phyloP scores from a whole-genome alignment of 495 filamentous ascomycete species.

The Neurospora tetrasperma region DNA sequence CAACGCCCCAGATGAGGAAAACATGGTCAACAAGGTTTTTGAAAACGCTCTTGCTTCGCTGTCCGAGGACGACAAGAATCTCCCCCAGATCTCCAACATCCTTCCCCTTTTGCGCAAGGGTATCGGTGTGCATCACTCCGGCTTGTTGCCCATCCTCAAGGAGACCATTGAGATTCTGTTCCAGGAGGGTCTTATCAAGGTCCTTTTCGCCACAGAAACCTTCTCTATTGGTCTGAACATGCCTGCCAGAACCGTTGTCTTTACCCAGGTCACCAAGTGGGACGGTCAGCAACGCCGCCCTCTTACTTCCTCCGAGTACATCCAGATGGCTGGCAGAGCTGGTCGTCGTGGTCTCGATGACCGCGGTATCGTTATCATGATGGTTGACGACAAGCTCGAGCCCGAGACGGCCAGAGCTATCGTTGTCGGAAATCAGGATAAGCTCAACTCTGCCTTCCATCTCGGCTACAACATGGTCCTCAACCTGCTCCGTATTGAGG shows the following conservation, averaged over 20 bases:
- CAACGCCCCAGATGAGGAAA: slow-evolving; percentile 93
- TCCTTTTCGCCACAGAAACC: slow-evolving; percentile 93
- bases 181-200: slow-evolving; percentile 96
- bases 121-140: slow-evolving; percentile 95
- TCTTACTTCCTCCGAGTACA: slow-evolving; percentile 90
- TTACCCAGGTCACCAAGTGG: slow-evolving; percentile 90
- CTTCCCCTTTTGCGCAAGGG: slow-evolving; percentile 81
- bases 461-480: slow-evolving; percentile 99
- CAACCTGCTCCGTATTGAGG: slow-evolving; percentile 90
- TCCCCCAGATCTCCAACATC: slow-evolving; percentile 87
- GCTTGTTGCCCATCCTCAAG: slow-evolving; percentile 89
- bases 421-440: slow-evolving; percentile 91
- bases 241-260: slow-evolving; percentile 97
- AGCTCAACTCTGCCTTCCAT: slow-evolving; percentile 94
- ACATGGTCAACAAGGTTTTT: slow-evolving; percentile 90
- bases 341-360: slow-evolving; percentile 96
- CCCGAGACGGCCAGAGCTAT: slow-evolving; percentile 88
- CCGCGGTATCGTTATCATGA: slow-evolving; percentile 98
- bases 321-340: slow-evolving; percentile 96
- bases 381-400: slow-evolving; percentile 95
- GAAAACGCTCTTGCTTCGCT: slow-evolving; percentile 79
- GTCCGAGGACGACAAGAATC: slow-evolving; percentile 76
- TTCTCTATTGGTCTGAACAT: slow-evolving; percentile 99
- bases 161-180: slow-evolving; percentile 99
- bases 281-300: slow-evolving; percentile 76